Conservation (phyloP, 495 filamentous ascomycete species). For the Letharia lupina region DNA sequence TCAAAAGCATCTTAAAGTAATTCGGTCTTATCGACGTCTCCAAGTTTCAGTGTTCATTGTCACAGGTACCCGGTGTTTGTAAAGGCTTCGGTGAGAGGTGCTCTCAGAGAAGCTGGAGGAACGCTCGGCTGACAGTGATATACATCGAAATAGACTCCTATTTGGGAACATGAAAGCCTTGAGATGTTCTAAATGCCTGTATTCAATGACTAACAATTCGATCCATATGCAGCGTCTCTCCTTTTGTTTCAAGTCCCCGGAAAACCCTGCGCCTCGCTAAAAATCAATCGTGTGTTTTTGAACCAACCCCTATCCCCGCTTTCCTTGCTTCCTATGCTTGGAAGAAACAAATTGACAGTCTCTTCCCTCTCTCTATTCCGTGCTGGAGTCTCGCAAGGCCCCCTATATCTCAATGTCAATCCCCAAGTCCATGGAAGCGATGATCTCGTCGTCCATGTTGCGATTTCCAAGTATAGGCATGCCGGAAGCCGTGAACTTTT, state of each 20-base stretch:
- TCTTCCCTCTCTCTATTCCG: neutral
- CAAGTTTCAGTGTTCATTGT: neutral
- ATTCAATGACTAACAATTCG: neutral
- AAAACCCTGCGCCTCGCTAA: conserved; percentile 13
- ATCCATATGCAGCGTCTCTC: neutral
- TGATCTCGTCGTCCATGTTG: conserved; percentile 76
- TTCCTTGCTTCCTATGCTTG: neutral
- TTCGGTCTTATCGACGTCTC: neutral
- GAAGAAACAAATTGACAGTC: neutral
- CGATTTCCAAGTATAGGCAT: conserved; percentile 59
- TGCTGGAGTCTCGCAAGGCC: neutral
- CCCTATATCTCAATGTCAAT: conserved; percentile 66
- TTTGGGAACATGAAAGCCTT: neutral
- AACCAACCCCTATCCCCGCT: neutral
- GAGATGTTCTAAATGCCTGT: neutral
- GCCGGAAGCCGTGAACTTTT: conserved; percentile 39
- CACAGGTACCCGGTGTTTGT: too few relatives aligned
- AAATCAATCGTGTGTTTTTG: neutral
- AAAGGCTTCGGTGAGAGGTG: too few relatives aligned
- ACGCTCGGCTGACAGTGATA: neutral
- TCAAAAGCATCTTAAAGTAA: neutral
- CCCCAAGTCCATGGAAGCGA: conserved; percentile 70
- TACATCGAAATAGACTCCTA: neutral
- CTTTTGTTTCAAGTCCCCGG: neutral
- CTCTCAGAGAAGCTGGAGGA: too few relatives aligned